Evolutionary conservation across 73 alveolate species (phyloP).

Genomic region (Symbiodinium natans): DNA sequence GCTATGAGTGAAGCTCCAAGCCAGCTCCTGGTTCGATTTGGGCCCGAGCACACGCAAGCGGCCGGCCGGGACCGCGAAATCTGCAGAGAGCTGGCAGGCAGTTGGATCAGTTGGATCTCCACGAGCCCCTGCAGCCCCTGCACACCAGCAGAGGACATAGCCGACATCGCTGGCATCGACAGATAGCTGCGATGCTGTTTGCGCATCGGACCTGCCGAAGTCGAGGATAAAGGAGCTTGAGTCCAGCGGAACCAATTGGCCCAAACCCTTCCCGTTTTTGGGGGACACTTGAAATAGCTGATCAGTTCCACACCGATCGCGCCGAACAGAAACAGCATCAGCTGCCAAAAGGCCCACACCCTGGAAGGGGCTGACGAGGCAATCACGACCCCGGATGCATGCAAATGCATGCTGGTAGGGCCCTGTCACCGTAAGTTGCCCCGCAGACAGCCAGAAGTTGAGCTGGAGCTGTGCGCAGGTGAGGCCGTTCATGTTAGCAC

Average conservation of each 20-base stretch:
- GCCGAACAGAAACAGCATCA: conserved; percentile 7
- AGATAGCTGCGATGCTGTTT: background rate
- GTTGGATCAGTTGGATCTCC: no score
- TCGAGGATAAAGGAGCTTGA: conserved; percentile 22
- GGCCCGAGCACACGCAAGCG: conserved; percentile 48
- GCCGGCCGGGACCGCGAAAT: conserved; percentile 15
- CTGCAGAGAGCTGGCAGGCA: background rate
- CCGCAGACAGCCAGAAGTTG: conserved; percentile 12
- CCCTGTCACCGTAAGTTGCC: conserved; percentile 38
- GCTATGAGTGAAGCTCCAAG: no score
- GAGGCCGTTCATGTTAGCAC: conserved; percentile 31
- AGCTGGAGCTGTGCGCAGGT: background rate
- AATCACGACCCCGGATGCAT: conserved; percentile 36
- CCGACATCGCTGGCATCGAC: conserved; percentile 39
- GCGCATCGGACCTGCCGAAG: conserved; percentile 6
- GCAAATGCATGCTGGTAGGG: background rate
- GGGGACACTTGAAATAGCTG: background rate
- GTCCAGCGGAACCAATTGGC: background rate
- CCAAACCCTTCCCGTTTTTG: conserved; percentile 1
- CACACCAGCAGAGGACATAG: conserved; percentile 54
- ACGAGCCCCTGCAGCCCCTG: conserved; percentile 8
- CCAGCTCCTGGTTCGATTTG: conserved; percentile 18
- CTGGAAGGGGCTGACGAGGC: background rate
- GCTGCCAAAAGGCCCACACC: background rate
- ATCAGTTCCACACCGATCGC: conserved; percentile 12